Conservation (phyloP, 164 flowering plant species). For the Saururus chinensis region DNA sequence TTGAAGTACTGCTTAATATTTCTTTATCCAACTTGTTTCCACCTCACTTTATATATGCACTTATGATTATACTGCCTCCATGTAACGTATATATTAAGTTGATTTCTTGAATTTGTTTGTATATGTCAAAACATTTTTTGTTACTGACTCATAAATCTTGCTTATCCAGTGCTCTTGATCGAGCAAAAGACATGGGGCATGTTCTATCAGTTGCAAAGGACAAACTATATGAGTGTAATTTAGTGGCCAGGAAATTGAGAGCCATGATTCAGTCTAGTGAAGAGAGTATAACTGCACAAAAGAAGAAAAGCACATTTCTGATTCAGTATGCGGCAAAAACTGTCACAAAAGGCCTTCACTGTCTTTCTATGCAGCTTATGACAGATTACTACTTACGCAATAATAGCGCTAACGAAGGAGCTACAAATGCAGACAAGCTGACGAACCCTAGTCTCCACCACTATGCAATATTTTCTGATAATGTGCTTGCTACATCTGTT, state of each 20-base stretch:
- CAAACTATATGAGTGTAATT: slow-evolving; percentile 53
- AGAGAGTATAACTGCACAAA: slow-evolving; percentile 37
- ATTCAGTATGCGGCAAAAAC: slow-evolving; percentile 93
- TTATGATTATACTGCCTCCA: background rate
- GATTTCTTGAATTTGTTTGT: background rate
- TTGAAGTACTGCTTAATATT: no score
- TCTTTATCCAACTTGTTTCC: no score
- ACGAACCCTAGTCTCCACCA: slow-evolving; percentile 78
- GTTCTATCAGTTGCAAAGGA: slow-evolving; percentile 71
- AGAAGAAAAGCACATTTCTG: slow-evolving; percentile 73
- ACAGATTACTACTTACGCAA: slow-evolving; percentile 49
- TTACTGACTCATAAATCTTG: slow-evolving; percentile 1
- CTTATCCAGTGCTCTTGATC: slow-evolving; percentile 45
- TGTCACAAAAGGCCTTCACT: slow-evolving; percentile 72
- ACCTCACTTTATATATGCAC: no score
- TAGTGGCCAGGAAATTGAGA: slow-evolving; percentile 67
- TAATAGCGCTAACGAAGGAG: slow-evolving; percentile 18
- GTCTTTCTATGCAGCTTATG: slow-evolving; percentile 69
- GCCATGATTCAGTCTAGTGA: slow-evolving; percentile 88
- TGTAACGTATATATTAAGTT: background rate
- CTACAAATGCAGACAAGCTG: slow-evolving; percentile 29
- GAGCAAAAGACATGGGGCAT: slow-evolving; percentile 87
- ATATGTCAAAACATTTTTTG: slow-evolving; percentile 1
- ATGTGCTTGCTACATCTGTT: slow-evolving; percentile 92
- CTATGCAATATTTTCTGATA: slow-evolving; percentile 95